These are phyloP conservation scores for Penicillium sp. DNA, from an alignment of 2,329 filamentous ascomycete species.

Conservation along the genomic window DNA sequence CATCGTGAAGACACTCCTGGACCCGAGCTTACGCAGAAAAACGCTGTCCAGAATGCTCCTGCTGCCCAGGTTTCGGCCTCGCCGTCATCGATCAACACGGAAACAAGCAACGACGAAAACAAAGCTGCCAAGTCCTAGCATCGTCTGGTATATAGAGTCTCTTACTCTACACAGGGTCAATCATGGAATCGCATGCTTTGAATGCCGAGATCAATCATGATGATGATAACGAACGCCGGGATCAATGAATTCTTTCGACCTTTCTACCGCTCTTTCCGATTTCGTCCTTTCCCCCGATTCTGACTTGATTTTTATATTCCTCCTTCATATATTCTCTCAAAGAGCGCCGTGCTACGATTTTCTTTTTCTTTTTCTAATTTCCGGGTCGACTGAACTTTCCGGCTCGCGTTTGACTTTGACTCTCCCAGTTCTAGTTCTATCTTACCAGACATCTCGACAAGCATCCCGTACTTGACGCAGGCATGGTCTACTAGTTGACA, in stretches of 20 bases:
- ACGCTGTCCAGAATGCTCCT: constrained; percentile 18
- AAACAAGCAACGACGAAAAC: constrained; percentile 20
- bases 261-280: constrained; percentile 9
- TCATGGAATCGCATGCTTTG: constrained; percentile 15
- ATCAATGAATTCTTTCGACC: constrained; percentile 4
- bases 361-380: constrained; percentile 10
- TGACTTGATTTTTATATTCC: neutral
- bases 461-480: neutral
- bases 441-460: neutral
- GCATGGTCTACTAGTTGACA: neutral
- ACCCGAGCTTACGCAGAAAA: constrained; percentile 38
- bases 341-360: constrained; percentile 7
- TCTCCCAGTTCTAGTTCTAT: neutral
- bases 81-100: constrained; percentile 34
- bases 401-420: neutral
- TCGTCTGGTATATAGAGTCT: constrained; percentile 13
- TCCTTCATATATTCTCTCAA: neutral
- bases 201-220: constrained; percentile 10
- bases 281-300: constrained; percentile 15
- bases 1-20: constrained; percentile 51
- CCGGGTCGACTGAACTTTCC: neutral
- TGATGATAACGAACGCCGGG: constrained; percentile 11
- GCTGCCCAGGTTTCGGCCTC: constrained; percentile 32
- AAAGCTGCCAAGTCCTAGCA: constrained; percentile 16
- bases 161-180: neutral